Conservation (phyloP, 805 yeast species). For the Cyberlindnera sargentensis region DNA sequence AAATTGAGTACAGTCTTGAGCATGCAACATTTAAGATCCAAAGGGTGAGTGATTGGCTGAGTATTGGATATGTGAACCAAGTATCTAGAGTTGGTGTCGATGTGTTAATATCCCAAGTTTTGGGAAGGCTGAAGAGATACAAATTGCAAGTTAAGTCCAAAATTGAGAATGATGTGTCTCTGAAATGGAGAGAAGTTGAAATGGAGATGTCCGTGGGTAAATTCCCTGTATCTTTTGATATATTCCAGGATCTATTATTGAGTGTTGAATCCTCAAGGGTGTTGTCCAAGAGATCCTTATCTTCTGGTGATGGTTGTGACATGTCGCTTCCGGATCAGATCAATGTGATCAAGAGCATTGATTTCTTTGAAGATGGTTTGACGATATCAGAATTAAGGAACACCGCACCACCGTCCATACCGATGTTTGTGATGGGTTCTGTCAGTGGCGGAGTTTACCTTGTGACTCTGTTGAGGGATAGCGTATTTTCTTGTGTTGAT, state of each 20-base stretch:
- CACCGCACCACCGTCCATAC: constrained; percentile 5
- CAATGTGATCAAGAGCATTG: constrained; percentile 15
- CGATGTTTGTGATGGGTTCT: constrained; percentile 21
- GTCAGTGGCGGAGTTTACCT: constrained; percentile 20
- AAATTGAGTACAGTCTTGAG: constrained; percentile 28
- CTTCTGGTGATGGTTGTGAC: not conserved
- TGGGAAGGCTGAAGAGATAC: constrained; percentile 8
- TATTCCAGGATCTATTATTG: not conserved
- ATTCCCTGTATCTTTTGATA: not conserved
- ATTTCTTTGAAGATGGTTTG: not conserved
- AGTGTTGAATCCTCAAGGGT: not conserved
- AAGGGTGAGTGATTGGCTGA: constrained; percentile 18
- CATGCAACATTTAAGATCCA: constrained; percentile 27
- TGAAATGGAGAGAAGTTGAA: not conserved
- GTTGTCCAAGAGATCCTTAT: not conserved
- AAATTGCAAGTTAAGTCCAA: constrained; percentile 9
- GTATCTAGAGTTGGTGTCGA: constrained; percentile 17
- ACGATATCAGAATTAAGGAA: not conserved
- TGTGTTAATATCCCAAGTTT: constrained; percentile 17
- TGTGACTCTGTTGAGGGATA: constrained; percentile 4
- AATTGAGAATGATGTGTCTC: constrained; percentile 4
- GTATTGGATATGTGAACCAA: constrained; percentile 8
- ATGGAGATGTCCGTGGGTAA: not conserved
- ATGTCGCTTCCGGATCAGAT: constrained; percentile 13
- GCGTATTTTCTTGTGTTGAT: too few relatives aligned